phyloP scores from a whole-genome alignment of 2,329 filamentous ascomycete genomes.

The Leptographium radiaticola region DNA sequence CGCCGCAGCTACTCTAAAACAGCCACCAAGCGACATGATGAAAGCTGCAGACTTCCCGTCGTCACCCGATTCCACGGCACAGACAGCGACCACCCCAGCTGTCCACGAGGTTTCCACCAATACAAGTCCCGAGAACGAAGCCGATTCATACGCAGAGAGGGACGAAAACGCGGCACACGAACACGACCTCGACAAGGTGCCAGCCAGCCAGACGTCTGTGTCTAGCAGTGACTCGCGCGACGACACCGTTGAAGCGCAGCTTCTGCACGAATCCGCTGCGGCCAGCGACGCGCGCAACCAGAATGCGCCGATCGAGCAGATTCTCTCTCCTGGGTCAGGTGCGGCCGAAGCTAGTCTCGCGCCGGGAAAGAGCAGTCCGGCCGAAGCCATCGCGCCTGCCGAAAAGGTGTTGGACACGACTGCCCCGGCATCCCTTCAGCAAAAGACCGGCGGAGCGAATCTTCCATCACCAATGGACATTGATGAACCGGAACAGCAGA shows the following conservation, averaged over 20 bases:
- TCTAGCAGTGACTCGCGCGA: constrained; percentile 4
- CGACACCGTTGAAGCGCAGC: constrained; percentile 27
- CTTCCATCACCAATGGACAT: not conserved
- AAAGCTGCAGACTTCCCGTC: constrained; percentile 30
- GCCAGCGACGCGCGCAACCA: constrained; percentile 4
- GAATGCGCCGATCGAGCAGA: not conserved
- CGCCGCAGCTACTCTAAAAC: not conserved
- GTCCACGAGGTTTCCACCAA: constrained; percentile 56
- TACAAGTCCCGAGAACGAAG: constrained; percentile 62
- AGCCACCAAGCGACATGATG: not conserved
- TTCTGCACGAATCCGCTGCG: constrained; percentile 28
- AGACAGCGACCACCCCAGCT: constrained; percentile 60
- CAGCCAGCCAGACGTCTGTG: not conserved
- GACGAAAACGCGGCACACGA: constrained; percentile 23
- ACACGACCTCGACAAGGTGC: constrained; percentile 11
- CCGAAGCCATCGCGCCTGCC: not conserved
- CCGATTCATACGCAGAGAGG: constrained; percentile 40
- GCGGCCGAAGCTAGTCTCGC: not conserved
- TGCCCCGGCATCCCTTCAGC: not conserved
- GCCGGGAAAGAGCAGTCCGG: not conserved
- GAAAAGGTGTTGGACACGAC: not conserved
- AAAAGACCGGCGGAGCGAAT: not conserved
- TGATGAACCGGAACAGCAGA: not conserved
- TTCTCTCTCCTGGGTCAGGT: not conserved
- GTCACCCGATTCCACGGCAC: constrained; percentile 53